A percentile compares a stretch with the other conserved stretches of the same genome.
These are phyloP conservation scores for Cordyceps militaris DNA, from an alignment of 2,329 filamentous ascomycete genomes.

Conservation along the genomic window DNA sequence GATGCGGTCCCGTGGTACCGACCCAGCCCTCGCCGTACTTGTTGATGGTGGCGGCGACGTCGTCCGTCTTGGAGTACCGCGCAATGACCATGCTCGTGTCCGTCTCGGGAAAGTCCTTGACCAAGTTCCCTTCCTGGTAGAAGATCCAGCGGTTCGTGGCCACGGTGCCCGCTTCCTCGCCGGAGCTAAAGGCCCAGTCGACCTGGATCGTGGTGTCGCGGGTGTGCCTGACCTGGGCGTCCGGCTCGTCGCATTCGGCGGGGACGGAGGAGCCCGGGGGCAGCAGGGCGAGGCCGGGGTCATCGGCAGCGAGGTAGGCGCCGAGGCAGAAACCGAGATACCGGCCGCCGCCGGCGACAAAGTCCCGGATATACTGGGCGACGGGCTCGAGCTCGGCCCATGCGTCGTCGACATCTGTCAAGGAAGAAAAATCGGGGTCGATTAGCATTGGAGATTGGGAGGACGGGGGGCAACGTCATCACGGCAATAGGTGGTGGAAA, in stretches of 20 bases:
- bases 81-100: slow-evolving; percentile 14
- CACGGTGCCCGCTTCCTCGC: slow-evolving; percentile 11
- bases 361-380: slow-evolving; percentile 14
- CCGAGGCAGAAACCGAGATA: slow-evolving; percentile 24
- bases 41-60: slow-evolving; percentile 21
- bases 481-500: background rate
- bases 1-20: slow-evolving; percentile 21
- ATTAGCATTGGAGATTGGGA: background rate
- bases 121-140: slow-evolving; percentile 21
- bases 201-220: slow-evolving; percentile 20
- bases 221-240: slow-evolving; percentile 16
- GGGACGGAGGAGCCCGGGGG: slow-evolving; percentile 10
- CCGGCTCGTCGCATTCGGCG: slow-evolving; percentile 12
- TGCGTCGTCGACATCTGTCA: slow-evolving; percentile 17
- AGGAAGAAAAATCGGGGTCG: background rate
- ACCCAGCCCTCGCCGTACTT: slow-evolving; percentile 20
- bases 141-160: slow-evolving; percentile 19
- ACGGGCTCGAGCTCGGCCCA: slow-evolving; percentile 16
- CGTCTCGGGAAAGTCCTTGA: slow-evolving; percentile 14
- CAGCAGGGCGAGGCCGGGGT: slow-evolving; percentile 19
- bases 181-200: slow-evolving; percentile 19
- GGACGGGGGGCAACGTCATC: background rate
- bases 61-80: slow-evolving; percentile 18
- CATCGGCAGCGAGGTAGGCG: slow-evolving; percentile 21
- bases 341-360: slow-evolving; percentile 19